A percentile compares a stretch with the other conserved stretches of the same genome.
These are phyloP conservation scores for Euryodendron excelsum DNA, from an alignment of 148 eudicot genomes.

Conservation along the genomic window DNA sequence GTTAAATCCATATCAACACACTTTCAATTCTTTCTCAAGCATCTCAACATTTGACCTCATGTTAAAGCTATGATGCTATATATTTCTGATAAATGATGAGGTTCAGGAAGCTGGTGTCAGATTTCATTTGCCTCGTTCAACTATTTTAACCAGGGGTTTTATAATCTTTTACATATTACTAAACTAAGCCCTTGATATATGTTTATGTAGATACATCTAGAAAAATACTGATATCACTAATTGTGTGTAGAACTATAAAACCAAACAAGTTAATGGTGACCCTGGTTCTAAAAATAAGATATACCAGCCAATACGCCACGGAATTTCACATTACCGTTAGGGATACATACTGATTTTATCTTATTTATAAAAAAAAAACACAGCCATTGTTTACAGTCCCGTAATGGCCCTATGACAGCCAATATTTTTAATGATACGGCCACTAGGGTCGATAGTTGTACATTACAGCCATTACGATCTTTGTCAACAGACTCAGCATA, in stretches of 20 bases:
- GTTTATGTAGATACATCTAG: not conserved
- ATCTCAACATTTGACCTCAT: not conserved
- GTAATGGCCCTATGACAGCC: no score
- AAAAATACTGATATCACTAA: no score
- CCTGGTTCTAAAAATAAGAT: no score
- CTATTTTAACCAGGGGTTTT: not conserved
- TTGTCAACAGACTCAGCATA: no score
- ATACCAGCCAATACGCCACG: no score
- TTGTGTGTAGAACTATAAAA: not conserved
- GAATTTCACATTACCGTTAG: no score
- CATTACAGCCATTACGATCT: no score
- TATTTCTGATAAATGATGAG: not conserved
- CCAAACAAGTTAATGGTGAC: not conserved
- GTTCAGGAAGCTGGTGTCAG: not conserved
- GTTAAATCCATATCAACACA: constrained; percentile 8
- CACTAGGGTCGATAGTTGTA: no score
- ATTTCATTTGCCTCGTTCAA: not conserved
- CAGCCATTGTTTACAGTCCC: no score
- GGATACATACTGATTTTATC: no score
- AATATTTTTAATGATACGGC: no score
- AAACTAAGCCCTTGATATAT: not conserved
- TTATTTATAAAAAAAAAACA: no score
- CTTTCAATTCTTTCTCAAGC: not conserved
- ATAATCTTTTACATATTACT: not conserved
- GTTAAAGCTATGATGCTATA: not conserved